Conservation (phyloP, 2,329 filamentous ascomycete genomes). For the Microdochium paspali region DNA sequence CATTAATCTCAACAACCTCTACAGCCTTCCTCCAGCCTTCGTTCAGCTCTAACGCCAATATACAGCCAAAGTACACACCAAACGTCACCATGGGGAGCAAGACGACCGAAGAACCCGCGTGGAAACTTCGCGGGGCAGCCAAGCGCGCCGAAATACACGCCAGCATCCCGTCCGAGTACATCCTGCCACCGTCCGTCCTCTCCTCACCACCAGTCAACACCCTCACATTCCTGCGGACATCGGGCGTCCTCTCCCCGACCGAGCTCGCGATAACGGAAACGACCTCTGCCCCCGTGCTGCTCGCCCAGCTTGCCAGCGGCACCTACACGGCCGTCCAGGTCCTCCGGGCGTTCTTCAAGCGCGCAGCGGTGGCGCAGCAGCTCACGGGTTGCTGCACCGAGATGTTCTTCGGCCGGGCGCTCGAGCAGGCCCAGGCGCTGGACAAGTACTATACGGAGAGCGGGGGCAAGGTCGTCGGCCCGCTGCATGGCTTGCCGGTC, state of each 20-base stretch:
- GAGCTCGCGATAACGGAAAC: background rate
- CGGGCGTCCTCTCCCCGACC: background rate
- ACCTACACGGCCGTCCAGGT: background rate
- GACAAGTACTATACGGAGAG: background rate
- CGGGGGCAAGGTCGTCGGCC: background rate
- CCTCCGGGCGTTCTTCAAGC: background rate
- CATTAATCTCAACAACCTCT: too few species aligned
- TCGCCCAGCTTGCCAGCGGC: background rate
- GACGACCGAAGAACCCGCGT: background rate
- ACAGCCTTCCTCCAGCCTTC: too few species aligned
- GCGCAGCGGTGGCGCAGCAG: background rate
- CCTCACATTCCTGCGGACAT: background rate
- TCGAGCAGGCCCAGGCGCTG: background rate
- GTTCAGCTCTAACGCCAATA: too few species aligned
- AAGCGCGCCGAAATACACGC: background rate
- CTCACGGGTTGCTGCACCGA: background rate
- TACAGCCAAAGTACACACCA: too few species aligned
- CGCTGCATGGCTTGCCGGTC: background rate
- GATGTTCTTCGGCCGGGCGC: background rate
- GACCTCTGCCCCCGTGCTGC: background rate
- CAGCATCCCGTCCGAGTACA: background rate
- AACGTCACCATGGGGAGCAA: background rate
- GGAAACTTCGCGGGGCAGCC: background rate
- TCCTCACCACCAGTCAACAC: background rate
- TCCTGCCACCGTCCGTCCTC: background rate